These are phyloP conservation scores for Citrus medica DNA, from an alignment of 345 rosid genomes.

Conservation along the genomic window DNA sequence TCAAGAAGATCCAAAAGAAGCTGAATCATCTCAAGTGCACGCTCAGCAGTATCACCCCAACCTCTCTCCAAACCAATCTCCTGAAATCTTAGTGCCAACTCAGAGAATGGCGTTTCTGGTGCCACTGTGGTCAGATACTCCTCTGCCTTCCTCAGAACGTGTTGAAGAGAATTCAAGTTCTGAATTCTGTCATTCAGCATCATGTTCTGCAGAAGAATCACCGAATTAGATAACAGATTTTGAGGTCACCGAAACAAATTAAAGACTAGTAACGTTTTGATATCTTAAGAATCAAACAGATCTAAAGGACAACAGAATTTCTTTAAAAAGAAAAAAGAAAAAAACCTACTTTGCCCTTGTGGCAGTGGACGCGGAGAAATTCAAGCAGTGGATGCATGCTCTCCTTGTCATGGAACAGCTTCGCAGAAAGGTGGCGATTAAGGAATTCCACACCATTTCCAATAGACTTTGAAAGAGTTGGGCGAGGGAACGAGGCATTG, in stretches of 20 bases:
- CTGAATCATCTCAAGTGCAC: conserved; percentile 81
- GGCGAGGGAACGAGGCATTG: conserved; percentile 82
- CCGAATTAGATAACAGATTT: neutral
- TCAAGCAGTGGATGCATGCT: conserved; percentile 88
- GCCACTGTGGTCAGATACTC: conserved; percentile 55
- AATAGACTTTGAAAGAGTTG: conserved; percentile 79
- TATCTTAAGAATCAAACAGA: neutral
- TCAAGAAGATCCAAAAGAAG: conserved; percentile 93
- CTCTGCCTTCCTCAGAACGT: conserved; percentile 86
- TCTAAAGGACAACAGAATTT: neutral
- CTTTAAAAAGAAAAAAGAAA: no score
- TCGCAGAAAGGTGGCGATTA: conserved; percentile 92
- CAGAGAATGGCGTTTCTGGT: conserved; percentile 50
- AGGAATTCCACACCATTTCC: conserved; percentile 98
- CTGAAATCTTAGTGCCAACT: conserved; percentile 76
- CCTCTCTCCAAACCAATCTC: conserved; percentile 93
- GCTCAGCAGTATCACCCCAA: conserved; percentile 86
- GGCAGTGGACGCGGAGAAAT: conserved; percentile 80
- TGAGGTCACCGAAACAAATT: neutral
- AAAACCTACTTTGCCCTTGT: conserved; percentile 63
- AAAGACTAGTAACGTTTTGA: no score
- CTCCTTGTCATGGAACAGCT: conserved; percentile 93
- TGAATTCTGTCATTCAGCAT: conserved; percentile 77
- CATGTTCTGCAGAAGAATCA: conserved; percentile 52
- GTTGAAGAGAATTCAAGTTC: conserved; percentile 59